A percentile compares a stretch with the other conserved stretches of the same genome.
These are phyloP conservation scores for Geotrichum ghanense DNA, from an alignment of 805 yeast species.

Conservation along the genomic window DNA sequence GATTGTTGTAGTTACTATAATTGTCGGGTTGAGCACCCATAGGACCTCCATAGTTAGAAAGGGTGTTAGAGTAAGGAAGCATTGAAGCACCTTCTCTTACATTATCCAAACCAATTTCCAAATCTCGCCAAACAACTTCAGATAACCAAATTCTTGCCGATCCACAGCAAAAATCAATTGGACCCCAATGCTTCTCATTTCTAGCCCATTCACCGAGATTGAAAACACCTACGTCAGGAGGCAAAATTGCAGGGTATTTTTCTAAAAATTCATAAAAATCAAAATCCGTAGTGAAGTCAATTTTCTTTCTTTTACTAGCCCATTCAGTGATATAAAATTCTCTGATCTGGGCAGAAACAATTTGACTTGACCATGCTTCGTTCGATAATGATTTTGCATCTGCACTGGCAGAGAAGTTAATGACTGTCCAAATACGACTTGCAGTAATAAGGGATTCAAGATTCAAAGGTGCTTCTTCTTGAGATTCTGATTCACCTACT, in stretches of 20 bases:
- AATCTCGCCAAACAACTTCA: conserved; percentile 28
- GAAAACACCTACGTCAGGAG: conserved; percentile 19
- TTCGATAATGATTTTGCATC: conserved; percentile 17
- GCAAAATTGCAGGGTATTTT: conserved; percentile 23
- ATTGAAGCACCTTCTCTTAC: conserved; percentile 1
- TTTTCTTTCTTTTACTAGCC: conserved; percentile 24
- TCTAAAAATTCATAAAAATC: conserved; percentile 27
- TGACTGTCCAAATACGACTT: conserved; percentile 27
- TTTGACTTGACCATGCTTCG: conserved; percentile 25
- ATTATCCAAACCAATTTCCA: conserved; percentile 18
- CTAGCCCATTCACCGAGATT: conserved; percentile 27
- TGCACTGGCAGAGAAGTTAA: conserved; percentile 21
- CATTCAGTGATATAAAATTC: conserved; percentile 28
- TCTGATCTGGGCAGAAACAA: conserved; percentile 28
- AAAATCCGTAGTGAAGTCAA: conserved; percentile 31
- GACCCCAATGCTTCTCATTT: conserved; percentile 22
- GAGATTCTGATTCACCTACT: conserved; percentile 2
- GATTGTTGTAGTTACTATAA: neutral
- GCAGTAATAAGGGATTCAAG: conserved; percentile 17
- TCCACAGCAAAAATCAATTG: conserved; percentile 27
- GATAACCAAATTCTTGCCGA: conserved; percentile 27
- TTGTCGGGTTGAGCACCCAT: neutral
- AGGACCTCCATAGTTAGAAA: neutral
- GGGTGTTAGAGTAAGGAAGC: neutral
- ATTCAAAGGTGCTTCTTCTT: conserved; percentile 13